Evolutionary conservation across 805 yeast species (phyloP).

Genomic region (Torulaspora gathmanii): DNA sequence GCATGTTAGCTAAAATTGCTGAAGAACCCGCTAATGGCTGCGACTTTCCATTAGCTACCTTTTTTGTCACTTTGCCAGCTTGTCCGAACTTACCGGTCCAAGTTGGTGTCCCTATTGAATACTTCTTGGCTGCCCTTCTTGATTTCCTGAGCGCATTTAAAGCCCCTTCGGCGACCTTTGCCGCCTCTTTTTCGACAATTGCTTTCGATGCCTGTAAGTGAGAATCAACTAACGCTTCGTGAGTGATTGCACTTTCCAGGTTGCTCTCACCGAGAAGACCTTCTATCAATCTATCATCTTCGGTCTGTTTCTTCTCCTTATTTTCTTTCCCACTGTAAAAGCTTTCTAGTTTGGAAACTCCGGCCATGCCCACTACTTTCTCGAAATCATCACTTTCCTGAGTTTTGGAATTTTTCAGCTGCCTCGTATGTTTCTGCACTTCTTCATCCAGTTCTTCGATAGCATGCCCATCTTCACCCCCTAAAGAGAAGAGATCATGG

Average conservation of each 20-base stretch:
- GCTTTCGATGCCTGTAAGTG: constrained; percentile 33
- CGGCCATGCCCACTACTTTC: constrained; percentile 57
- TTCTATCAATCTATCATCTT: constrained; percentile 65
- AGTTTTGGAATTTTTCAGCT: constrained; percentile 30
- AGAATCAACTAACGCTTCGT: constrained; percentile 67
- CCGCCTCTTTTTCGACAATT: constrained; percentile 56
- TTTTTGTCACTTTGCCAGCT: constrained; percentile 57
- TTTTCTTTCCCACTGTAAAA: constrained; percentile 51
- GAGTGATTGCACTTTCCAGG: constrained; percentile 69
- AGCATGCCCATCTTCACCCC: constrained; percentile 52
- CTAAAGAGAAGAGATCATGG: constrained; percentile 82
- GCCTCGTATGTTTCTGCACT: constrained; percentile 57
- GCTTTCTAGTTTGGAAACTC: constrained; percentile 68
- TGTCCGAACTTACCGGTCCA: constrained; percentile 93
- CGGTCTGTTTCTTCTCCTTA: constrained; percentile 37
- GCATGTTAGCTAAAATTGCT: constrained; percentile 25
- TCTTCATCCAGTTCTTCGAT: constrained; percentile 41
- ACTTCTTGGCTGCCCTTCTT: constrained; percentile 36
- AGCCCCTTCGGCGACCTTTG: constrained; percentile 49
- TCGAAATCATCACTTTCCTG: constrained; percentile 61
- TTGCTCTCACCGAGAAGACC: constrained; percentile 65
- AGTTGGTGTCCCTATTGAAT: constrained; percentile 75
- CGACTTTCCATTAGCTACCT: constrained; percentile 2
- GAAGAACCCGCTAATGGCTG: constrained; percentile 18
- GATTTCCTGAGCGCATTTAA: constrained; percentile 58